Evolutionary conservation across 768 basidiomycete species (phyloP), one percentile per base, ranked within the genome.

Genomic region (Kwoniella mangroviensis): DNA sequence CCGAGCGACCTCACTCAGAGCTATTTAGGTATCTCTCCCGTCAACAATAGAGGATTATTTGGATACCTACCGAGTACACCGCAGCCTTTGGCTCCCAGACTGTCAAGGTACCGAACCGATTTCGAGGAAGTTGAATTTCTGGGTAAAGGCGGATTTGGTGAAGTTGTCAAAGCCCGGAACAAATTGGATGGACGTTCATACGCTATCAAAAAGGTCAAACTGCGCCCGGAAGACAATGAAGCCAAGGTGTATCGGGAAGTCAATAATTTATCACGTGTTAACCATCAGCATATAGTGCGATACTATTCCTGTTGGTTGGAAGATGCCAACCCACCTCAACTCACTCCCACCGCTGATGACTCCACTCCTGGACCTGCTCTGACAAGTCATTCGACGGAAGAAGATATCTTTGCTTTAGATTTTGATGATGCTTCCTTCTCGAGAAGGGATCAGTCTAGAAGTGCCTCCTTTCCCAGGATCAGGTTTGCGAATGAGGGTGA

Each of bases 121-220:
- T 98, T 92, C 89, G 93, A 95, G 77, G 94, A 96, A 79, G 84
- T 97, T 10, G 11, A 53, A 12, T 64, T 43, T 2, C 71, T 93
- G 91, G 94, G 94, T 0, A 90, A 90, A 79, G 94, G 94, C 0
- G 93, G 83, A 0, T 96, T 93, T 81, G 94, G 94, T 0, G 92
- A 92, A n/a, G 94, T 97, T 0, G 93, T 97, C 40, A 97, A 97
- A 80, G 94, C 94, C 2, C 87, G 90, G 56, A 94, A 96, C 77
- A 92, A 89, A 85, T 89, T 95, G 22, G 94, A 97, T 79, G 87
- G 86, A 12, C 86, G 91, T 52, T 75, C 76, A 40, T 82, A 80
- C 59, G 81, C 81, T 21, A 80, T 82, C 72, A 82, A 98, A 86
- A 95, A 96, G 83, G 89, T 98, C 73, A 89, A 90, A 55, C 86